Percentiles rank a stretch among this genome's conserved stretches.
Conservation (phyloP, 2,329 filamentous ascomycete species). For the Paecilomyces niveus region DNA sequence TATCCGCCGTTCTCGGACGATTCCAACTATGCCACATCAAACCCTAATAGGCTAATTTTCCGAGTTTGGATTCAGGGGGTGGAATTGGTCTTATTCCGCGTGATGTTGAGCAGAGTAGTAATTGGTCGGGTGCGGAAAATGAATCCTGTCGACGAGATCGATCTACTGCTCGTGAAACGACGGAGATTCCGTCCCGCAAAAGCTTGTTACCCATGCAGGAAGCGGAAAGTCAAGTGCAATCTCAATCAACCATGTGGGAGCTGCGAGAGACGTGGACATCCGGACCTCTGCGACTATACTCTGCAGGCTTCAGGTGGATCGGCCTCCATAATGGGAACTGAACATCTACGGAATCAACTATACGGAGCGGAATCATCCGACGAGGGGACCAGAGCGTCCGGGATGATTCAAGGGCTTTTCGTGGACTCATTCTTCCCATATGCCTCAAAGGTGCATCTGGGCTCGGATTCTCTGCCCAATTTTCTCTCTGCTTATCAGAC, state of each 20-base stretch:
- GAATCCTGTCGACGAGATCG: too few species aligned
- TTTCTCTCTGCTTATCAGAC: background rate
- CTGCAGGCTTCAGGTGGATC: background rate
- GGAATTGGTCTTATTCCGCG: too few species aligned
- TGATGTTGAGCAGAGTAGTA: too few species aligned
- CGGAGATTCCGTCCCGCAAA: background rate
- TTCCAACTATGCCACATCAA: too few species aligned
- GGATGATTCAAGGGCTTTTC: background rate
- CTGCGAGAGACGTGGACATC: background rate
- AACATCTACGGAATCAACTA: background rate
- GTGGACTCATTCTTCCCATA: background rate
- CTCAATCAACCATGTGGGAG: background rate
- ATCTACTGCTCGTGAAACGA: background rate
- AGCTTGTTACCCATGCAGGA: slow-evolving; percentile 5
- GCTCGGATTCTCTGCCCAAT: background rate
- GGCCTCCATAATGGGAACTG: too few species aligned
- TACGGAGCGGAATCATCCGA: background rate
- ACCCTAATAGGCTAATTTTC: too few species aligned
- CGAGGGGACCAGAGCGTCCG: too few species aligned
- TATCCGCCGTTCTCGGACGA: too few species aligned
- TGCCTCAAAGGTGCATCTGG: background rate
- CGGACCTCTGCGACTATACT: background rate
- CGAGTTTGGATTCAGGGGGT: too few species aligned
- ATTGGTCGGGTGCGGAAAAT: too few species aligned
- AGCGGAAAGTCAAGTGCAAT: background rate